Base-by-base conservation (phyloP, 192 early-diverging fungal species). In the Ambispora gerdemannii region DNA sequence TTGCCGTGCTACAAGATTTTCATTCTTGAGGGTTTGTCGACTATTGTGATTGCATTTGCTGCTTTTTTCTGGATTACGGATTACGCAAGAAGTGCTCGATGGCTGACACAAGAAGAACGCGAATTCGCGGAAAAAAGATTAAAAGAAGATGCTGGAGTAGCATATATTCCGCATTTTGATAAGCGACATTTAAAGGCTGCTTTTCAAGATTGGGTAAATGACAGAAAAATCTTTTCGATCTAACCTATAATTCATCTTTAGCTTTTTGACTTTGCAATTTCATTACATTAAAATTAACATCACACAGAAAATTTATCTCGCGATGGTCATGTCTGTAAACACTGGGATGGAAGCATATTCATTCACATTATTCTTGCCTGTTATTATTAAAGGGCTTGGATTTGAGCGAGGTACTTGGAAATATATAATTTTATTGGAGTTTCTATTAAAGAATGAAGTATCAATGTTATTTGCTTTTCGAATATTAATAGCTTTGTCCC, bases 331-430 rank as follows among this genome's bases (percentile, higher is more conserved):
- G 25, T 87, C 86, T 63, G 88, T 91, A 60, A 84, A 87, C 13
- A 80, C 83, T 52, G 78, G 82, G 62, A 89, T 84, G 8, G 85
- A 88, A 13, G 72, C 87, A 6, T 88, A 87, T 47, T 86, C 84
- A 59, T 82, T 88, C 36, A 79, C 82, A 50, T 82, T 89, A 22
- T 90, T 90, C 70, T 75, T 92, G 49, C 90, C 91, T 0, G 86
- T 85, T 19, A 90, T 92, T 20, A 82, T 92, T 63, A 80, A 81
- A 31, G 77, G 81, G 34, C 84, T 92, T 80, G 87, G 88, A 0
- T 91, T 84, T 71, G 62, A 74, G 22, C 58, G 80, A 11, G 77
- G 31, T 47, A 49, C 20, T 33, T 56, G 13, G 22, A 25, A 11
- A 27, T 32, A 22, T 31, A 34, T 10, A 4, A 27, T 10, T 7